A percentile compares a stretch with the other conserved stretches of the same genome.
phyloP scores from a whole-genome alignment of 495 filamentous ascomycete genomes.

The Neurospora sp. region DNA sequence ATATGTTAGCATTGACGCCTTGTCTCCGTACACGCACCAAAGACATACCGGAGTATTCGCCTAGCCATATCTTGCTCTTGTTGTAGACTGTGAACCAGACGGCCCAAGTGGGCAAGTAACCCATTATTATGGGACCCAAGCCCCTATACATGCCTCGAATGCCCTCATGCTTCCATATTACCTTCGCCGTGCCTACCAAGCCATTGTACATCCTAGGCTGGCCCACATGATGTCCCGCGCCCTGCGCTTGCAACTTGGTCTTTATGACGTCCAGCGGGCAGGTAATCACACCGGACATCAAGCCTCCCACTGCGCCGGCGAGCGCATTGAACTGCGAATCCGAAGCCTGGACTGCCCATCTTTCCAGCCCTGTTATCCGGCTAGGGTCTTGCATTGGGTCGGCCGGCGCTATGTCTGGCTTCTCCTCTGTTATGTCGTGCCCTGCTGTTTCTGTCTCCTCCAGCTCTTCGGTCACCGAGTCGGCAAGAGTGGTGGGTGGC shows the following conservation, averaged over 20 bases:
- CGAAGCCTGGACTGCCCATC: constrained; percentile 37
- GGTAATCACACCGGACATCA: constrained; percentile 86
- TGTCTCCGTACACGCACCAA: neutral
- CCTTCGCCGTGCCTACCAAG: constrained; percentile 70
- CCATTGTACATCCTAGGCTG: constrained; percentile 63
- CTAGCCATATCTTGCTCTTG: constrained; percentile 63
- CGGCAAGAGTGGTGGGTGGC: constrained; percentile 1
- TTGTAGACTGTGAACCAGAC: constrained; percentile 97
- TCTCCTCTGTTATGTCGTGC: neutral
- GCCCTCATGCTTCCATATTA: constrained; percentile 82
- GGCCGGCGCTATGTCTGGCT: neutral
- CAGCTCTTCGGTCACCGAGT: neutral
- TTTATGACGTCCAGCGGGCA: constrained; percentile 99
- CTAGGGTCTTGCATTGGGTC: constrained; percentile 22
- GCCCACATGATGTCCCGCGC: constrained; percentile 48
- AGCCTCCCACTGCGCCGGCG: constrained; percentile 77
- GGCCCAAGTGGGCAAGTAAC: constrained; percentile 95
- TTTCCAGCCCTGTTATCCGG: constrained; percentile 47
- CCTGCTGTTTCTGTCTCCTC: neutral
- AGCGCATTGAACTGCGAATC: constrained; percentile 51
- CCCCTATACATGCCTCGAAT: constrained; percentile 87
- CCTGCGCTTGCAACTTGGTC: constrained; percentile 94
- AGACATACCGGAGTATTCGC: constrained; percentile 29
- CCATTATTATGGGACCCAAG: constrained; percentile 83
- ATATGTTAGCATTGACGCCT: constrained; percentile 1